Base-by-base conservation (phyloP, 1,284 basidiomycete species). In the Cryptococcus sp. region DNA sequence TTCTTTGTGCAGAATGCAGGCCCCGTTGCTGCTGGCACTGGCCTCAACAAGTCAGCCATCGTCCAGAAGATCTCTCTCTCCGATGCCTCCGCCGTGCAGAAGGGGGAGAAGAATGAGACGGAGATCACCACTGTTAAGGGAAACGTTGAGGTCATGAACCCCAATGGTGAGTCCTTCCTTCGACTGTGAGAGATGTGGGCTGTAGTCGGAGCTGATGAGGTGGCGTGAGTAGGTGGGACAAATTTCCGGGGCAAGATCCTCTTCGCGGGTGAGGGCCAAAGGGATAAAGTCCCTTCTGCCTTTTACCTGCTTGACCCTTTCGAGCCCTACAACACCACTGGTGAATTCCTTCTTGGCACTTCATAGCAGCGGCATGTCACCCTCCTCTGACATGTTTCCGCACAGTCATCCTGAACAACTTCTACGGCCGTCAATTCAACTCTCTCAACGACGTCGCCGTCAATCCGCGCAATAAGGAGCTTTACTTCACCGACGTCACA, bases 391-490 rank as follows among this genome's bases (percentile, higher is more conserved):
- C 28, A 23, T 7, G 47, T 53, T 9, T 6, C 24, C 46, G 15
- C 36, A 0, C 51, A 20, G 81, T 86, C 43, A 66, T 87, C 16
- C 68, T 87, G 54, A 84, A 88, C 77, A 88, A 86, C 73, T 86
- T 80, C 68, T 86, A 82, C 64, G 88, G 88, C 3, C 79, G 87
- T 9, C 87, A 89, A 66, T 91, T 90, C 78, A 89, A 87, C 75
- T 87, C 87, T 1, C 75, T 89, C 52, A 89, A 91, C 70, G 89
- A 91, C 68, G 78, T 86, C 56, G 88, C 86, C 65, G 78, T 89
- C 3, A 85, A 88, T 57, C 85, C 85, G 0, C 52, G 61, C 11
- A 72, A 67, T 57, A 65, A 67, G 52, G 61, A 68, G 37, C 33
- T 72, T 4, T 70, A 70, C 60, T 72, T 72, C 44, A 69, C 68